Evolutionary conservation across 768 basidiomycete genomes (phyloP).

Genomic region (Podaxis sp.): DNA sequence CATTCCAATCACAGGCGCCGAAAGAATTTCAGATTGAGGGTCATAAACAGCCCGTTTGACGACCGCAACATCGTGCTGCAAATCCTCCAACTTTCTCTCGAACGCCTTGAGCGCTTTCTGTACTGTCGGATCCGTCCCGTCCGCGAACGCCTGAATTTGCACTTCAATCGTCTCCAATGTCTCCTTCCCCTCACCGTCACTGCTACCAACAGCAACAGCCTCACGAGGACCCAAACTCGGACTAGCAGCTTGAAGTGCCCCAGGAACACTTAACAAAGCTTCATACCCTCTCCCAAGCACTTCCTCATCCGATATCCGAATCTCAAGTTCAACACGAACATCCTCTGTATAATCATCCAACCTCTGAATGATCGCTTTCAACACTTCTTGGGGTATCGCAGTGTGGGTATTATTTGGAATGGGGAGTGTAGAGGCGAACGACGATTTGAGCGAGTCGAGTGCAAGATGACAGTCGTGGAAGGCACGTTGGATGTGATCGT

Average conservation of each 20-base stretch:
- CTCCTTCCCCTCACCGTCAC: constrained; percentile 16
- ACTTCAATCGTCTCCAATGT: constrained; percentile 38
- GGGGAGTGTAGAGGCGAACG: constrained; percentile 22
- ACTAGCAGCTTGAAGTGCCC: constrained; percentile 32
- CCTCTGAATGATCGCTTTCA: constrained; percentile 55
- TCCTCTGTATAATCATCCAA: constrained; percentile 78
- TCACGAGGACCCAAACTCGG: background rate
- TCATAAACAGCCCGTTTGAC: constrained; percentile 62
- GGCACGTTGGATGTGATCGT: constrained; percentile 56
- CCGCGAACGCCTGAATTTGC: constrained; percentile 55
- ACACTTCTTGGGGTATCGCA: constrained; percentile 29
- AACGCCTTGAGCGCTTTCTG: constrained; percentile 47
- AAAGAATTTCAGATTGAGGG: constrained; percentile 15
- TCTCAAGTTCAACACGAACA: constrained; percentile 80
- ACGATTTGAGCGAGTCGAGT: constrained; percentile 53
- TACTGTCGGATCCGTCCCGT: constrained; percentile 49
- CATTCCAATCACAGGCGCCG: background rate
- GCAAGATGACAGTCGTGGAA: constrained; percentile 72
- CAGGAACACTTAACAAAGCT: constrained; percentile 60
- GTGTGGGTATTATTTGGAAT: constrained; percentile 10
- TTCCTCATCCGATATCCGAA: constrained; percentile 69
- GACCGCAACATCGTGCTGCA: constrained; percentile 73
- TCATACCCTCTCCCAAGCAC: constrained; percentile 66
- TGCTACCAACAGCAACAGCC: background rate
- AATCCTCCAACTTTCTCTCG: constrained; percentile 61